Evolutionary conservation across 345 rosid species (phyloP), one percentile per base, ranked within the genome.

Genomic region (Noccaea bulbosa): DNA sequence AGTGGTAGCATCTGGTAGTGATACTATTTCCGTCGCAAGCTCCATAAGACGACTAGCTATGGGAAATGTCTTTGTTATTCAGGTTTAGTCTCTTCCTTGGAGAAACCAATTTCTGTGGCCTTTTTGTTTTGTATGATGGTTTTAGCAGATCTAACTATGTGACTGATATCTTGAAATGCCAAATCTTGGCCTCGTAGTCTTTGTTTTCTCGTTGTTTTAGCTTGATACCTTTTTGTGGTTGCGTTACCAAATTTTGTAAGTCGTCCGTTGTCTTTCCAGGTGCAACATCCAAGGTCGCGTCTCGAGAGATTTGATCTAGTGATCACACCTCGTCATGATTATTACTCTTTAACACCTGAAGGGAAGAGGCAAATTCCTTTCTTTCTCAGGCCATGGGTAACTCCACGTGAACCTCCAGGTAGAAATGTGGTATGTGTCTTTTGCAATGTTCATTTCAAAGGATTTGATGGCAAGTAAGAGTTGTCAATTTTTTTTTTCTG

Each of bases 1-100:
- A 89, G 89, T 94, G 62, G 83, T 94, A 70, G 97, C 97, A 62
- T 94, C 93, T 65, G 97, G 99, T 57, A 72, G 85, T 76, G 96
- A 91, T 76, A 94, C 96, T 48, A 76, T 89, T 47, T 72, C 86
- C 14, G 80, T 84, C 65, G 85, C 93, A 41, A 91, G 89, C 84
- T 85, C 92, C 69, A 85, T 94, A 70, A 94, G 86, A 78, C 82
- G 80, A 79, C 81, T 88, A 63, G 96, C 99, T 71, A 83, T 73
- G 22, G 88, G 86, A 24, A 78, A 80, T 69, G 96, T 88, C 72
- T 94, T 94, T 77, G 88, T 89, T 75, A 81, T 94, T 67, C 99
- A 91, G 93, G 99, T 89, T 71, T 72, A 76, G 61, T 30, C 63
- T 64, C 34, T 62, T 68, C 58, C 58, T 24, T 41, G 15, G 6